phyloP scores from a whole-genome alignment of 177 flowering plant species.

The Tripterygium wilfordii region DNA sequence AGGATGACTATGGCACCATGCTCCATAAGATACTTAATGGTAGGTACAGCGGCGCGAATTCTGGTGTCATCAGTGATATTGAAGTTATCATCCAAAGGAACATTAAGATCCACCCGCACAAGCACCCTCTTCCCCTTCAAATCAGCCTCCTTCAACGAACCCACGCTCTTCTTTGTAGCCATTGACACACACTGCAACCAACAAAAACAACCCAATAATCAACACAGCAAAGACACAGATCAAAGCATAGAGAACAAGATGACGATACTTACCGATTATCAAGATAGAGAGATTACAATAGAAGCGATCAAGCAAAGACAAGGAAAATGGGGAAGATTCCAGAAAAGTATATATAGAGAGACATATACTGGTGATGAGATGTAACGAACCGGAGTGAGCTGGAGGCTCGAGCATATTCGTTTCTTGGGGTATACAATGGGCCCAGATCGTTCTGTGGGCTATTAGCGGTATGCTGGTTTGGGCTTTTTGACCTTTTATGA shows the following conservation, averaged over 20 bases:
- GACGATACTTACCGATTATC: no score
- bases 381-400: no score
- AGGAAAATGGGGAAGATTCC: not conserved
- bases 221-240: not conserved
- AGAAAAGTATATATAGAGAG: no score
- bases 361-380: no score
- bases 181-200: slow-evolving; percentile 4
- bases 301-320: not conserved
- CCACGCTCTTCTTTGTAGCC: slow-evolving; percentile 69
- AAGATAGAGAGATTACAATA: not conserved
- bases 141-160: slow-evolving; percentile 54
- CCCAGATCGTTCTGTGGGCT: not conserved
- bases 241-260: not conserved
- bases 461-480: not conserved
- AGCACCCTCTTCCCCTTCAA: slow-evolving; percentile 79
- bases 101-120: slow-evolving; percentile 74
- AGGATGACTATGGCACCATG: slow-evolving; percentile 65
- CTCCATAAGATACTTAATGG: slow-evolving; percentile 57
- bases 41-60: slow-evolving; percentile 72
- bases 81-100: slow-evolving; percentile 65
- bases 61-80: slow-evolving; percentile 83
- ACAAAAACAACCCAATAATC: not conserved
- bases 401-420: not conserved
- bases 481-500: no score
- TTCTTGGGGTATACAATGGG: slow-evolving; percentile 1